Conservation (phyloP, 1,284 basidiomycete genomes). For the Entoloma clypeatum region DNA sequence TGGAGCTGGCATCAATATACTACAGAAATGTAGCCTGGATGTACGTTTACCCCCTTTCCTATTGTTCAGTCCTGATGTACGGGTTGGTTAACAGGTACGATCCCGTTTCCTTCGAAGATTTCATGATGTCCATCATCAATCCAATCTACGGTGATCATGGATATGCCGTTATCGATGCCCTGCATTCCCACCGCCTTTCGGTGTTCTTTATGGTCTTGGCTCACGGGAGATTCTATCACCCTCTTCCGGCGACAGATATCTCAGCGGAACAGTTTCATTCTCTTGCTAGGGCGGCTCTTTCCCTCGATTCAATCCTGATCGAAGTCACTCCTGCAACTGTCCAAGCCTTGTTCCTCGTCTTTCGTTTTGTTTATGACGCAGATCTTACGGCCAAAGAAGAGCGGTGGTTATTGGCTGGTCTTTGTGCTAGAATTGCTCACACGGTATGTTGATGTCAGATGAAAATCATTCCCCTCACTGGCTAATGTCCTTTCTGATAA, state of each 20-base stretch:
- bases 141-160: conserved; percentile 37
- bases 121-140: conserved; percentile 35
- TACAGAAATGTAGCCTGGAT: conserved; percentile 46
- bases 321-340: conserved; percentile 44
- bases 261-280: conserved; percentile 40
- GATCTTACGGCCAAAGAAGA: conserved; percentile 42
- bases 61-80: conserved; percentile 2
- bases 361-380: conserved; percentile 41
- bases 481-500: conserved; percentile 18
- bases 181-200: conserved; percentile 46
- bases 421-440: conserved; percentile 40
- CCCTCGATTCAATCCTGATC: conserved; percentile 39
- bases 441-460: conserved; percentile 36
- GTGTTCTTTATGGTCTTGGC: conserved; percentile 49
- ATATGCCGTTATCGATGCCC: conserved; percentile 27
- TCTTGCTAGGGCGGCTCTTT: conserved; percentile 43
- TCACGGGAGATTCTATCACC: conserved; percentile 39
- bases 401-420: conserved; percentile 45
- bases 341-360: conserved; percentile 46
- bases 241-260: conserved; percentile 27
- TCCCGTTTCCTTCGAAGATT: conserved; percentile 37
- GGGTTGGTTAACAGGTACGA: conserved; percentile 34
- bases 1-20: conserved; percentile 38
- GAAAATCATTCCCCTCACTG: too few relatives aligned
- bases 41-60: conserved; percentile 29